Percentiles rank a stretch among this genome's conserved stretches.
These are phyloP conservation scores for Arthrobotrys entomopaga DNA, from an alignment of 2,329 filamentous ascomycete species.

Conservation along the genomic window DNA sequence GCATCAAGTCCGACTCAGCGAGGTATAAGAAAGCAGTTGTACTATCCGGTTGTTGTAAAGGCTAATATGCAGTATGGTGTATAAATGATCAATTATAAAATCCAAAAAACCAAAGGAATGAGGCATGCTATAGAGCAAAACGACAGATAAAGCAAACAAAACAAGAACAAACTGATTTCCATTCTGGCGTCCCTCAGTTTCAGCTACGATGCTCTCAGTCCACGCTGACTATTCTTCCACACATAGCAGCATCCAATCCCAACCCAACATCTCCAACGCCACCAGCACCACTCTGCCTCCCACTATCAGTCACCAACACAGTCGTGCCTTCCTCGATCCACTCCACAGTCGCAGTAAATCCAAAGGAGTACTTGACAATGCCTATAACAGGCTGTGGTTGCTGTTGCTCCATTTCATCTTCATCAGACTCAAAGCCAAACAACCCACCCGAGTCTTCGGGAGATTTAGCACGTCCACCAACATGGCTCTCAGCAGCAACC, in stretches of 20 bases:
- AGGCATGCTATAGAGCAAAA: background rate
- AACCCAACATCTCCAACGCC: constrained; percentile 53
- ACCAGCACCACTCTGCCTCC: constrained; percentile 52
- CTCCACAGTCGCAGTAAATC: constrained; percentile 55
- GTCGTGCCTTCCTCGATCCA: constrained; percentile 58
- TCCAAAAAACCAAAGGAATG: no score
- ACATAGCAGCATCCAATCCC: constrained; percentile 53
- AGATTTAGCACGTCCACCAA: constrained; percentile 58
- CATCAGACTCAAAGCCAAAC: constrained; percentile 69
- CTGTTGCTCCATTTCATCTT: constrained; percentile 60
- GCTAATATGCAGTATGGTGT: no score
- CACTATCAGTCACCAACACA: constrained; percentile 58
- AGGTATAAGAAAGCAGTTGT: no score
- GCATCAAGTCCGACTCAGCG: no score
- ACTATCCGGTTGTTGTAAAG: no score
- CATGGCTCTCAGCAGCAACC: constrained; percentile 56
- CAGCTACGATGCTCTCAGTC: constrained; percentile 18
- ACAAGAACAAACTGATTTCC: background rate
- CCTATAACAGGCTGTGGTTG: constrained; percentile 3
- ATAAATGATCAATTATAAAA: no score
- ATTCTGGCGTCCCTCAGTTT: background rate
- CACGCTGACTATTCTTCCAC: constrained; percentile 48
- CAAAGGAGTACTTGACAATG: constrained; percentile 45
- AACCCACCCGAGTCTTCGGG: constrained; percentile 67
- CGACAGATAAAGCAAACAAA: background rate